Conservation (phyloP, 176 grass and related monocot species). For the Bolboschoenus planiculmis region DNA sequence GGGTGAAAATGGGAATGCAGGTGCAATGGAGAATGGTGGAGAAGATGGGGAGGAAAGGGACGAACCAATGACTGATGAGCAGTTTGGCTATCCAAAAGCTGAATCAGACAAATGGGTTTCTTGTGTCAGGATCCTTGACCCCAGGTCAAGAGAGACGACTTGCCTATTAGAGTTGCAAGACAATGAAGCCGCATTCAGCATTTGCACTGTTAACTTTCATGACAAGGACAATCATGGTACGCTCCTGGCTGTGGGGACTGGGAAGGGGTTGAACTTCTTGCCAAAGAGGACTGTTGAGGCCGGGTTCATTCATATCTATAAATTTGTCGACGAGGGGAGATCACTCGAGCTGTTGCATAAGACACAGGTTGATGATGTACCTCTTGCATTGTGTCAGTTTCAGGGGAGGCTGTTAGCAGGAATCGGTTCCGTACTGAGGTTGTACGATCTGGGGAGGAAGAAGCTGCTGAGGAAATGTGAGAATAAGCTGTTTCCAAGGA, state of each 20-base stretch:
- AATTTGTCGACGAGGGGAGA: constrained; percentile 84
- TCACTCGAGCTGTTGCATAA: constrained; percentile 96
- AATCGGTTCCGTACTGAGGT: constrained; percentile 75
- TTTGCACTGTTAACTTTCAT: constrained; percentile 95
- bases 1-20: constrained; percentile 60
- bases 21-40: constrained; percentile 85
- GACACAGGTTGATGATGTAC: constrained; percentile 93
- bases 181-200: constrained; percentile 82
- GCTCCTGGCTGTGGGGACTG: constrained; percentile 85
- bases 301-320: constrained; percentile 97
- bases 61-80: constrained; percentile 83
- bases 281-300: constrained; percentile 67
- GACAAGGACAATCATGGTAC: constrained; percentile 89
- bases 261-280: constrained; percentile 84
- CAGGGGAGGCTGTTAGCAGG: constrained; percentile 87
- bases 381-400: constrained; percentile 83
- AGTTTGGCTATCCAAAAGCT: constrained; percentile 91
- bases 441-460: constrained; percentile 90
- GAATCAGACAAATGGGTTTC: constrained; percentile 90
- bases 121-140: constrained; percentile 98
- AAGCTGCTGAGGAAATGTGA: constrained; percentile 94
- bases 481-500: constrained; percentile 90
- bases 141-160: constrained; percentile 68
- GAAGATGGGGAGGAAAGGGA: constrained; percentile 52
- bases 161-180: constrained; percentile 92